Conservation (phyloP, 257 asterid species). For the Lycium ferocissimum region DNA sequence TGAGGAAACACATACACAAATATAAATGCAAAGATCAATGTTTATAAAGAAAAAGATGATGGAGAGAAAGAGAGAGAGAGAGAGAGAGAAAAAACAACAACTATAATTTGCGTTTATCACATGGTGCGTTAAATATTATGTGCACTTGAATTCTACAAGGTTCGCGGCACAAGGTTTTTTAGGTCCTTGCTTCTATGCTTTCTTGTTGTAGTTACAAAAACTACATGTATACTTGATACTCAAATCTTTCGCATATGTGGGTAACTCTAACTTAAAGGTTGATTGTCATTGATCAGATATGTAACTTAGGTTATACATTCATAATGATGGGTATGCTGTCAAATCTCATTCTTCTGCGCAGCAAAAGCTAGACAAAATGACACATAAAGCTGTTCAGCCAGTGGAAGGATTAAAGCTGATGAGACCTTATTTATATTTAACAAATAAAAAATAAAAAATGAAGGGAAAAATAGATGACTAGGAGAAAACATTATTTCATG, state of each 20-base stretch:
- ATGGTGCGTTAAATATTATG: not conserved
- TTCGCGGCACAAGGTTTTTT: conserved; percentile 8
- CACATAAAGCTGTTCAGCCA: not conserved
- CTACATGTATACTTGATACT: not conserved
- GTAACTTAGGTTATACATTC: not conserved
- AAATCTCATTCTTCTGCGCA: conserved; percentile 10
- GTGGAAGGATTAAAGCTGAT: conserved; percentile 8
- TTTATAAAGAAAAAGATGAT: not conserved
- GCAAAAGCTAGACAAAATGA: not conserved
- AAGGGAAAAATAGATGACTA: not conserved
- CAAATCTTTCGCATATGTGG: conserved; percentile 8
- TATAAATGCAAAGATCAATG: not conserved
- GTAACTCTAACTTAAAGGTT: not conserved
- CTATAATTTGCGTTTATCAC: not conserved
- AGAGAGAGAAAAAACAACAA: not conserved
- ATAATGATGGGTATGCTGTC: not conserved
- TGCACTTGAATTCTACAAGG: not conserved
- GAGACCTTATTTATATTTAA: not conserved
- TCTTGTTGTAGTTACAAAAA: conserved; percentile 14
- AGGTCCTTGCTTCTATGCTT: not conserved
- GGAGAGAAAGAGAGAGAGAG: not conserved
- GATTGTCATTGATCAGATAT: conserved; percentile 18
- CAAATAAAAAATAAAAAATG: not conserved
- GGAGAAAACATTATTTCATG: not conserved
- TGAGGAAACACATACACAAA: not conserved